These are phyloP conservation scores for Leersia perrieri DNA, from an alignment of 176 grass and related monocot species.

Conservation along the genomic window DNA sequence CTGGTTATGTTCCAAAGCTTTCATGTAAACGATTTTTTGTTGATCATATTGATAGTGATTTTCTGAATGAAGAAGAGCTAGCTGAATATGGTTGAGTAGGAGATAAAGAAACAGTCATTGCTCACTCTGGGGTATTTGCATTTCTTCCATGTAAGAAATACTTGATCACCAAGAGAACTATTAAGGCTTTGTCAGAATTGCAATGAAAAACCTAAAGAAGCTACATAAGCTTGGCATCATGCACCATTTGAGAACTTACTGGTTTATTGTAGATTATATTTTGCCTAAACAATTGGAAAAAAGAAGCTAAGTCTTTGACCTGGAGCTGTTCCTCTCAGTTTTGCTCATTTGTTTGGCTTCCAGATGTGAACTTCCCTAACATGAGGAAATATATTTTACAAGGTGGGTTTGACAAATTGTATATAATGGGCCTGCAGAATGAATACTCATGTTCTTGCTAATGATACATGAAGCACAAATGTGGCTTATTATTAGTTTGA, in stretches of 20 bases:
- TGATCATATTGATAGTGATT: slow-evolving; percentile 35
- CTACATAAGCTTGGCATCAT: neutral
- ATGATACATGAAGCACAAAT: slow-evolving; percentile 4
- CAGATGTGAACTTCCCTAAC: neutral
- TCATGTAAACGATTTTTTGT: slow-evolving; percentile 20
- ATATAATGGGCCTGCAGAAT: slow-evolving; percentile 14
- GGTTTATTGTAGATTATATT: neutral
- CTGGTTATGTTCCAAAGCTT: slow-evolving; percentile 51
- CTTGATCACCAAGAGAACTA: slow-evolving; percentile 1
- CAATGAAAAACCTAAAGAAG: slow-evolving; percentile 21
- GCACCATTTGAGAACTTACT: slow-evolving; percentile 19
- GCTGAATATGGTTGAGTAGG: slow-evolving; percentile 42
- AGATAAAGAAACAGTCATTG: neutral
- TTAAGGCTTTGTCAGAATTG: slow-evolving; percentile 1
- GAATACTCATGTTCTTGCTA: slow-evolving; percentile 20
- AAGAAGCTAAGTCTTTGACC: slow-evolving; percentile 5
- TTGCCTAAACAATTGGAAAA: slow-evolving; percentile 17
- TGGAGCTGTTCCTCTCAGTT: neutral
- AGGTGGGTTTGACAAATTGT: neutral
- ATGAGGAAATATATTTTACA: slow-evolving; percentile 13
- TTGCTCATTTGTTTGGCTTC: slow-evolving; percentile 13
- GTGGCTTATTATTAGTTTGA: slow-evolving; percentile 9
- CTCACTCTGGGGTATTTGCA: neutral
- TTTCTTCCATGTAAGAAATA: neutral
- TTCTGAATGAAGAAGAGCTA: slow-evolving; percentile 30